Evolutionary conservation across 106 monocot genomes (phyloP), one percentile per base, ranked within the genome.

Genomic region (Ottelia alismoides): DNA sequence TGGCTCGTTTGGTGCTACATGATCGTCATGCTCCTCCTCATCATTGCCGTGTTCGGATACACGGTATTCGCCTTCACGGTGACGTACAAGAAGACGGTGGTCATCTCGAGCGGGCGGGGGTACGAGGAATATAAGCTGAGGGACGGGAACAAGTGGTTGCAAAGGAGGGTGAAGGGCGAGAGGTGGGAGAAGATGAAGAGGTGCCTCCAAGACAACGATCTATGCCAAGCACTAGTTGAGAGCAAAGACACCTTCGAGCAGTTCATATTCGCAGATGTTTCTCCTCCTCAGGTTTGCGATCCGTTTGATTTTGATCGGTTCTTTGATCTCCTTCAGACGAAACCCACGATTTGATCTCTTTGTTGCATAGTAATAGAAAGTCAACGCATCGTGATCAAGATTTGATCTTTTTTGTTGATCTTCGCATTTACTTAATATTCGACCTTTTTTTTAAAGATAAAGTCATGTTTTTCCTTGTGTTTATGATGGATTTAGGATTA

Each of bases 71-170:
- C 60, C 46, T 49, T 60, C 1, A 48, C 48, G 0, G 60, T 60
- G 7, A 60, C 60, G 21, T 47, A 60, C 20, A 60, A 47, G 20
- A 29, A 27, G 0, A 48, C 60, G 19, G 47, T 46, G 18, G 47
- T 28, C 47, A 47, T 60, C n/a, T 45, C 28, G 3, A 47, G 47
- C 6, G 28, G 60, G 30, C 26, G 60, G 47, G 60, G 60, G 17
- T 60, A 47, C 47, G 48, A 28, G 60, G 60, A 60, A 48, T 60
- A 60, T 48, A 11, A 28, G 47, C 20, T 60, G 19, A 48, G 60
- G 28, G 46, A 60, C 27, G 47, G 48, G 28, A 27, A 25, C 47
- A 46, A 60, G 10, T 60, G 60, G 60, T 21, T 60, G 47, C 45
- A 28, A 21, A 60, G 27, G 47, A 60, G 60, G 60, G 60, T 60